phyloP scores from a whole-genome alignment of 2,329 filamentous ascomycete genomes.

The Diaporthe helianthi region DNA sequence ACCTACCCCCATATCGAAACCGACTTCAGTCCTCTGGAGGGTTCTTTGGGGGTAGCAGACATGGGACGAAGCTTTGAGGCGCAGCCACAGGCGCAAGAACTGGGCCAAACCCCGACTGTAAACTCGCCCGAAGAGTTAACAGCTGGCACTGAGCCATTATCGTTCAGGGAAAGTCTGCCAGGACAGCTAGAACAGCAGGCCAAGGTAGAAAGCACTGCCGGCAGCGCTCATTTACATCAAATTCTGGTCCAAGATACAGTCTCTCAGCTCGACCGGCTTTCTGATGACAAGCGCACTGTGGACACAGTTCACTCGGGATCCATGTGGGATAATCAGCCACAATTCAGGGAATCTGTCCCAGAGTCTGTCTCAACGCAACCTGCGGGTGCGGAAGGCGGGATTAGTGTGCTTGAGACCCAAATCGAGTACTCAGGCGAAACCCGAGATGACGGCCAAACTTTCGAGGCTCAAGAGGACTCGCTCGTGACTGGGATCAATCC shows the following conservation, averaged over 20 bases:
- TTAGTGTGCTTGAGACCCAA: background rate
- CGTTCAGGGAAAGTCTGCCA: background rate
- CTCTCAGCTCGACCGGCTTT: background rate
- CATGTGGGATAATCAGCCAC: background rate
- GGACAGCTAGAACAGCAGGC: background rate
- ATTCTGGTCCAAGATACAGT: background rate
- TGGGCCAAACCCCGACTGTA: background rate
- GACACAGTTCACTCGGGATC: background rate
- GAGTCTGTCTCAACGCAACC: background rate
- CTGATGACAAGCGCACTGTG: background rate
- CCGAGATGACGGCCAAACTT: background rate
- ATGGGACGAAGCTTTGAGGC: background rate
- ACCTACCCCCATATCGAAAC: background rate
- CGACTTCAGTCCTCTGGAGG: background rate
- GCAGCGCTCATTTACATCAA: background rate
- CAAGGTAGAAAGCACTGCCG: background rate
- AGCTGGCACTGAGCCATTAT: background rate
- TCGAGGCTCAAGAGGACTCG: background rate
- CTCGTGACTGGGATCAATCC: background rate
- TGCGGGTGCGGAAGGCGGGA: background rate
- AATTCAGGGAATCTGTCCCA: background rate
- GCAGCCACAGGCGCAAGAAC: background rate
- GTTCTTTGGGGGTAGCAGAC: background rate
- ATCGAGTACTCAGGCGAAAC: background rate
- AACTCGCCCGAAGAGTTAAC: background rate